Evolutionary conservation across 2,329 filamentous ascomycete genomes (phyloP).

Genomic region (Metarhizium sp.): DNA sequence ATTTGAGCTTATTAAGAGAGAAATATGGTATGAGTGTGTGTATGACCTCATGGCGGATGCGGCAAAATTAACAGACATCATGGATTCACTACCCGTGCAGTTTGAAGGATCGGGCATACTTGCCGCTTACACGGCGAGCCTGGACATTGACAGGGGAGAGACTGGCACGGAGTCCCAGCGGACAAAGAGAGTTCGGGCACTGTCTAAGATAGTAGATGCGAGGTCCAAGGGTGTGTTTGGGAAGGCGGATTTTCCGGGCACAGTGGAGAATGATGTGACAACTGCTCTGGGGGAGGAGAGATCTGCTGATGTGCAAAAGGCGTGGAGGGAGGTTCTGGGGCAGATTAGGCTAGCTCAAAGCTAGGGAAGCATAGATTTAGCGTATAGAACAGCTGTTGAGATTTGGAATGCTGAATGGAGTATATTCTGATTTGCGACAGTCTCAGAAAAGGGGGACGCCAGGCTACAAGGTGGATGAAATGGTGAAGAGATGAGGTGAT

Average conservation of each 20-base stretch:
- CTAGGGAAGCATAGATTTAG: background rate
- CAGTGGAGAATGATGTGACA: conserved; percentile 22
- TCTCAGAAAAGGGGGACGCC: too few relatives aligned
- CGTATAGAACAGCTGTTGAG: background rate
- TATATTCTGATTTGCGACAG: too few relatives aligned
- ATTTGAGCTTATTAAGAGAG: conserved; percentile 35
- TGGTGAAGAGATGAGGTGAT: too few relatives aligned
- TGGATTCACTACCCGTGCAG: conserved; percentile 11
- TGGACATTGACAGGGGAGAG: conserved; percentile 37
- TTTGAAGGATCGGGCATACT: conserved; percentile 12
- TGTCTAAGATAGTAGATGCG: conserved; percentile 31
- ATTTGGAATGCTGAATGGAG: too few relatives aligned
- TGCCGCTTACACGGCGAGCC: conserved; percentile 32
- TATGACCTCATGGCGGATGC: conserved; percentile 37
- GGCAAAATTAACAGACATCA: conserved; percentile 10
- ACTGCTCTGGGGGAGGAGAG: conserved; percentile 31
- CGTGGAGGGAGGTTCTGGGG: conserved; percentile 27
- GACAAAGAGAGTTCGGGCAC: conserved; percentile 34
- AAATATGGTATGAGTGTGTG: conserved; percentile 43
- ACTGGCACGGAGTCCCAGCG: conserved; percentile 44
- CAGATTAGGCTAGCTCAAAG: conserved; percentile 14
- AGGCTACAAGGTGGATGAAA: too few relatives aligned
- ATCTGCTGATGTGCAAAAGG: conserved; percentile 35
- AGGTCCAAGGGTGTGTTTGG: conserved; percentile 35
- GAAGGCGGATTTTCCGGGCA: conserved; percentile 13